A percentile compares a stretch with the other conserved stretches of the same genome.
phyloP scores from a whole-genome alignment of 495 filamentous ascomycete genomes.

The Cercophora scortea region DNA sequence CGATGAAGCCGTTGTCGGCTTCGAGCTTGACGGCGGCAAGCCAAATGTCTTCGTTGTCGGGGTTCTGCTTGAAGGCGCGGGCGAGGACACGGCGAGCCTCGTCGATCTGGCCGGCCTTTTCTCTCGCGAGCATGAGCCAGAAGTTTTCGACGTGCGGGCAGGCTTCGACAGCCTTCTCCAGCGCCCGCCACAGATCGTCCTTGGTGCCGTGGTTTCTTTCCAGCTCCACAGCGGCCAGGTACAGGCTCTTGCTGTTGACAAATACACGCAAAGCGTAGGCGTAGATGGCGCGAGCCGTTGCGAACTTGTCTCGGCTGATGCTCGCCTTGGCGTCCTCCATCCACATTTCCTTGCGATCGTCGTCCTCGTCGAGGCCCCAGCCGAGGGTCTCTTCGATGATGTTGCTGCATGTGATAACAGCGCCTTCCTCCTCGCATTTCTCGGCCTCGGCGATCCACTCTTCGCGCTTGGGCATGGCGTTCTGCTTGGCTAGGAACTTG shows the following conservation, averaged over 20 bases:
- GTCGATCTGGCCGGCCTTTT: slow-evolving; percentile 78
- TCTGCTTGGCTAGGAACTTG: slow-evolving; percentile 80
- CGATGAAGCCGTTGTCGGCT: slow-evolving; percentile 71
- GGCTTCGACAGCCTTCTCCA: slow-evolving; percentile 90
- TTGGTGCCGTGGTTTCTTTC: slow-evolving; percentile 84
- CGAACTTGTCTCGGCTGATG: slow-evolving; percentile 70
- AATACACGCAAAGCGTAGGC: slow-evolving; percentile 86
- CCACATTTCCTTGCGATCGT: slow-evolving; percentile 92
- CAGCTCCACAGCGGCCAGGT: slow-evolving; percentile 83
- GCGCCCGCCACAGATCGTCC: slow-evolving; percentile 71
- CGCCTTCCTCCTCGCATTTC: slow-evolving; percentile 88
- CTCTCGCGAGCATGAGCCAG: slow-evolving; percentile 92
- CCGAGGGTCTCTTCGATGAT: slow-evolving; percentile 92
- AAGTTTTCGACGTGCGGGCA: slow-evolving; percentile 84
- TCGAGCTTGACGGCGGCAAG: slow-evolving; percentile 92
- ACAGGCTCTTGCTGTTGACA: slow-evolving; percentile 70
- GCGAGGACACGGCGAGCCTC: slow-evolving; percentile 77
- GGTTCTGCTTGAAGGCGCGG: slow-evolving; percentile 84
- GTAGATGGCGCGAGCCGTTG: slow-evolving; percentile 88
- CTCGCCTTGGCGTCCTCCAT: slow-evolving; percentile 81
- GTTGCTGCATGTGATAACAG: slow-evolving; percentile 72
- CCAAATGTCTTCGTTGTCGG: slow-evolving; percentile 96
- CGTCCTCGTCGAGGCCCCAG: slow-evolving; percentile 91
- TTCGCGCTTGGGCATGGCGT: slow-evolving; percentile 92
- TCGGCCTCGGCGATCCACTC: slow-evolving; percentile 96